A percentile compares a stretch with the other conserved stretches of the same genome.
Conservation (phyloP, 2,329 filamentous ascomycete species). For the Talaromyces atroroseus region DNA sequence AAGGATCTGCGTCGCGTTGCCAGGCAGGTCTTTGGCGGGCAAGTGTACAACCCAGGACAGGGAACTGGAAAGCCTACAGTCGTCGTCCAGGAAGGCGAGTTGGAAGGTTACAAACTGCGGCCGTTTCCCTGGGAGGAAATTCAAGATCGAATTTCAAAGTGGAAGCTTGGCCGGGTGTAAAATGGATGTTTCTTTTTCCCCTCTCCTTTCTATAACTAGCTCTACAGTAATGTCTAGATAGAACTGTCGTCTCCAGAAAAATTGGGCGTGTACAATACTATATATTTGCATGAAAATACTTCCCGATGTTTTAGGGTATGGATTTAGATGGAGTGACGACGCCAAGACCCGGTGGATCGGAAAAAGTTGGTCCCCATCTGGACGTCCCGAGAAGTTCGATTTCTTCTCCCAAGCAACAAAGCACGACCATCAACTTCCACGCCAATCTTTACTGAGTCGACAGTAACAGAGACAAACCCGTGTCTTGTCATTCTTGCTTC, state of each 20-base stretch:
- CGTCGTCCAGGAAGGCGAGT: slow-evolving; percentile 84
- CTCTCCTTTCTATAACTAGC: neutral
- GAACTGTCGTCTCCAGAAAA: neutral
- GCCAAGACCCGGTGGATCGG: slow-evolving; percentile 18
- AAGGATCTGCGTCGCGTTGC: slow-evolving; percentile 78
- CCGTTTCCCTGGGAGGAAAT: slow-evolving; percentile 81
- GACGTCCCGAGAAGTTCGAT: neutral
- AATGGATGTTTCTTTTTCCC: neutral
- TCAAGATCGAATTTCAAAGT: slow-evolving; percentile 75
- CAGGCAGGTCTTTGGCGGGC: slow-evolving; percentile 67
- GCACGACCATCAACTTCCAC: slow-evolving; percentile 26
- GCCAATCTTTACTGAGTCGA: slow-evolving; percentile 16
- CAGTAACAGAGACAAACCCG: neutral
- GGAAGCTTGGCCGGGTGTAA: slow-evolving; percentile 68
- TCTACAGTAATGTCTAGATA: neutral
- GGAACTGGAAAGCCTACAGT: slow-evolving; percentile 90
- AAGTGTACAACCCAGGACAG: slow-evolving; percentile 65
- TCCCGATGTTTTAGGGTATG: too few relatives aligned
- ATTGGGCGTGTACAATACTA: neutral
- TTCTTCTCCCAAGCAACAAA: neutral
- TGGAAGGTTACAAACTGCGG: slow-evolving; percentile 62
- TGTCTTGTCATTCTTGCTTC: neutral
- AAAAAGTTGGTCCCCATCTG: slow-evolving; percentile 33
- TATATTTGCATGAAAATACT: neutral
- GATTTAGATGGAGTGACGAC: neutral